Evolutionary conservation across 352 stramenopile species (phyloP).

Genomic region (Phytopythium mirpurense): DNA sequence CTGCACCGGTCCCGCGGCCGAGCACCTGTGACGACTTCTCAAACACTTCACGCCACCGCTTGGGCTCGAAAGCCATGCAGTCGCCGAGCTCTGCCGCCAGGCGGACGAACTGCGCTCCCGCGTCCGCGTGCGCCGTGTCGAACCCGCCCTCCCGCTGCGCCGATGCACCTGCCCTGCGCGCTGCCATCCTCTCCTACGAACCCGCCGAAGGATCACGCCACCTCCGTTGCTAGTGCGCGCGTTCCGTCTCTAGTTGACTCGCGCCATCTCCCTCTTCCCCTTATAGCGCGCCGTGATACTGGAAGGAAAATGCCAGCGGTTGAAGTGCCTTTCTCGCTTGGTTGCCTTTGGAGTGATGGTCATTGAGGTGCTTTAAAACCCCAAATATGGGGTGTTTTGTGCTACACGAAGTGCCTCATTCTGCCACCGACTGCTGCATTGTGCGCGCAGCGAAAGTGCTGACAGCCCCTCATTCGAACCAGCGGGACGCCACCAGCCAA

Average conservation of each 20-base stretch:
- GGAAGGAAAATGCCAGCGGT: not conserved
- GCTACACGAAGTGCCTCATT: not conserved
- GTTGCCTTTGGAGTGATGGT: not conserved
- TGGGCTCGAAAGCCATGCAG: constrained; percentile 56
- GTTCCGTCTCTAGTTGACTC: not conserved
- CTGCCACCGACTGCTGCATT: not conserved
- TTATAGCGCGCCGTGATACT: not conserved
- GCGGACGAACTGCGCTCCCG: constrained; percentile 27
- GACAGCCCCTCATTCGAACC: constrained; percentile 1
- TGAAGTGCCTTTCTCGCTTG: constrained; percentile 1
- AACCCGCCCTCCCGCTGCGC: not conserved
- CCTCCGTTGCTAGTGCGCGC: not conserved
- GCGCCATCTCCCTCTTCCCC: not conserved
- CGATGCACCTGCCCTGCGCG: not conserved
- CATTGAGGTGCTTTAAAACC: not conserved
- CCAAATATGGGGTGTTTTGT: not conserved
- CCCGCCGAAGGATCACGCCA: not conserved
- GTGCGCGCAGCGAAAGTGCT: not conserved
- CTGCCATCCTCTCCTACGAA: not conserved
- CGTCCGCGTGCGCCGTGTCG: not conserved
- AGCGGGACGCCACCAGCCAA: not conserved
- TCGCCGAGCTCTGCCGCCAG: constrained; percentile 36
- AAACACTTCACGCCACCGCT: constrained; percentile 45
- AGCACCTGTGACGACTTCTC: constrained; percentile 29
- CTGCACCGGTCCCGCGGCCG: not conserved